Evolutionary conservation across 352 stramenopile genomes (phyloP).

Genomic region (Phytophthora melonis): DNA sequence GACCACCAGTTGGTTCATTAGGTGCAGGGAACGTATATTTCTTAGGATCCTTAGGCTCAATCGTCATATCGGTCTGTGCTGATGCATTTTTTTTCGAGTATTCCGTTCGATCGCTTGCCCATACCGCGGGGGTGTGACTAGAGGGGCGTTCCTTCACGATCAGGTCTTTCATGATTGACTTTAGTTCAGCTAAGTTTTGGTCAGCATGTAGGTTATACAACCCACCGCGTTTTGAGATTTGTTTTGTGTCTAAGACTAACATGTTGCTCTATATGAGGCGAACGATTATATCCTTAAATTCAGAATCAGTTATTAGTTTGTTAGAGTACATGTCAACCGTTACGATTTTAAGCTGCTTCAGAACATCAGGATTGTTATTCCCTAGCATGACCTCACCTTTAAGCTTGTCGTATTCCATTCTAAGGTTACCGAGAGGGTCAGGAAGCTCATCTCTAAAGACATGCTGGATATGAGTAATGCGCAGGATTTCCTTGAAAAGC

Average conservation of each 20-base stretch:
- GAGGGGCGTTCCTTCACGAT: no score
- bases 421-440: background rate
- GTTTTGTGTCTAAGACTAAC: background rate
- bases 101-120: background rate
- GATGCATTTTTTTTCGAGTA: no score
- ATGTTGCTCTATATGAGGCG: background rate
- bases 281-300: constrained; percentile 16
- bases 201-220: constrained; percentile 15
- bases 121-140: background rate
- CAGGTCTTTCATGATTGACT: no score
- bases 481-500: no score
- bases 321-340: constrained; percentile 15
- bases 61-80: no score
- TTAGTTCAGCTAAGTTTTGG: no score
- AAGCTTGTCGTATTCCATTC: constrained; percentile 19
- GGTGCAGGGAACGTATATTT: background rate
- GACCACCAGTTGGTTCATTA: background rate
- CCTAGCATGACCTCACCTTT: constrained; percentile 18
- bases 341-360: constrained; percentile 17
- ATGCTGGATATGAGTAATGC: no score
- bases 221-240: background rate
- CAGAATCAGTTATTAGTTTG: constrained; percentile 2
- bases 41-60: no score
- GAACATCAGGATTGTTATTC: constrained; percentile 18
- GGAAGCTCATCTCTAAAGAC: no score